Conservation (phyloP, 2,329 filamentous ascomycete species). For the Claviceps africana region DNA sequence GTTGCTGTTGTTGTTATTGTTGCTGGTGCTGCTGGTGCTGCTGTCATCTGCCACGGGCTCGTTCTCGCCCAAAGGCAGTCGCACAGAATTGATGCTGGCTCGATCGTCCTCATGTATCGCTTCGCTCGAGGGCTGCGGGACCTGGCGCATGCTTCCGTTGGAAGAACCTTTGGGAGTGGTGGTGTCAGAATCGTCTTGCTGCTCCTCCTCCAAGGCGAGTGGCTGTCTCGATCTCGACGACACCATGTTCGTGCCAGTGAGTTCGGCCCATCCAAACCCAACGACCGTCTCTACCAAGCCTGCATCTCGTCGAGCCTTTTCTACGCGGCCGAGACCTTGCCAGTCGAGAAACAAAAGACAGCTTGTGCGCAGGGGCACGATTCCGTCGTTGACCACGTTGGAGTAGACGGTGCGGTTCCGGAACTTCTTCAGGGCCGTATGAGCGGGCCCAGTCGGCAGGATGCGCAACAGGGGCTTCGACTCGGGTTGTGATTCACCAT, state of each 20-base stretch:
- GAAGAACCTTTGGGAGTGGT: constrained; percentile 18
- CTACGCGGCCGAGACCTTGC: constrained; percentile 83
- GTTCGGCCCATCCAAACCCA: constrained; percentile 86
- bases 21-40: background rate
- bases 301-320: constrained; percentile 85
- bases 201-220: constrained; percentile 20
- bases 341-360: constrained; percentile 95
- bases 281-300: constrained; percentile 86
- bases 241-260: constrained; percentile 56
- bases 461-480: constrained; percentile 83
- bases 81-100: constrained; percentile 37
- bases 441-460: constrained; percentile 79
- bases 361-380: constrained; percentile 86
- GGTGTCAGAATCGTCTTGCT: constrained; percentile 17
- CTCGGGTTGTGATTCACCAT: constrained; percentile 53
- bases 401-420: constrained; percentile 86
- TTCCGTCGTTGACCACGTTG: constrained; percentile 95
- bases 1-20: background rate
- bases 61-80: constrained; percentile 17
- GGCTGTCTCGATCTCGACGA: constrained; percentile 31
- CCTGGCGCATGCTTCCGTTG: constrained; percentile 32
- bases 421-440: constrained; percentile 75
- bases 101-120: constrained; percentile 55
- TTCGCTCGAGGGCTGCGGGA: constrained; percentile 56
- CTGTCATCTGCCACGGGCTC: constrained; percentile 14